Evolutionary conservation across 2,329 filamentous ascomycete species (phyloP).

Genomic region (Ophiosphaerella narmari): DNA sequence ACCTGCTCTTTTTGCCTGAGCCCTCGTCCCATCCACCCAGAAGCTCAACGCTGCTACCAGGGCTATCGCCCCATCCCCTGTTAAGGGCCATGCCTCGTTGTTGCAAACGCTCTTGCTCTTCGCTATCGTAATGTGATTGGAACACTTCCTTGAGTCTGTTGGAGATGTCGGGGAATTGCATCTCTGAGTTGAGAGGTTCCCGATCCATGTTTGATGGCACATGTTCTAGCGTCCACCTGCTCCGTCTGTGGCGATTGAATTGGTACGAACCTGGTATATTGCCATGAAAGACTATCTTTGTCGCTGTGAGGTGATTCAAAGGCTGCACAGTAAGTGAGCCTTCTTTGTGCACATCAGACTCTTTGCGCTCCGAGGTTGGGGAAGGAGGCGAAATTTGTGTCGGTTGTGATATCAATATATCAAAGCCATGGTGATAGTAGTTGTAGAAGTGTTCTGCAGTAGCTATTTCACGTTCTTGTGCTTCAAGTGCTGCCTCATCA

Average conservation of each 20-base stretch:
- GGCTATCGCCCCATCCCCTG: conserved; percentile 87
- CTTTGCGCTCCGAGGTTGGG: conserved; percentile 61
- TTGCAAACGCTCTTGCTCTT: conserved; percentile 58
- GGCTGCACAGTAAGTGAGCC: conserved; percentile 37
- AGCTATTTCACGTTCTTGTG: conserved; percentile 63
- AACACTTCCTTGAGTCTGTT: conserved; percentile 69
- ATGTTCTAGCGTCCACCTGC: conserved; percentile 77
- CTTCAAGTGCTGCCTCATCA: conserved; percentile 55
- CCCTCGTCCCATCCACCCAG: conserved; percentile 71
- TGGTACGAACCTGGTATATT: conserved; percentile 96
- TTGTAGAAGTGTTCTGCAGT: conserved; percentile 86
- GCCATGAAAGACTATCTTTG: conserved; percentile 89
- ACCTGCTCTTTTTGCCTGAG: conserved; percentile 40
- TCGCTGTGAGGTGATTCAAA: conserved; percentile 74
- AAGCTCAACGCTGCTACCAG: conserved; percentile 81
- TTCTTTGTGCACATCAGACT: conserved; percentile 27
- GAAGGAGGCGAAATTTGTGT: conserved; percentile 55
- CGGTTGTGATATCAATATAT: conserved; percentile 84
- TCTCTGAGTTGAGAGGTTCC: conserved; percentile 71
- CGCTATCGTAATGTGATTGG: conserved; percentile 66
- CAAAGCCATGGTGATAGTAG: conserved; percentile 95
- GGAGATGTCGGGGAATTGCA: conserved; percentile 64
- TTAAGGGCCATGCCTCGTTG: conserved; percentile 80
- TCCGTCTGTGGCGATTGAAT: conserved; percentile 91
- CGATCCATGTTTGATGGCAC: conserved; percentile 49